Percentiles rank a stretch among this genome's conserved stretches.
These are phyloP conservation scores for Aphanomyces euteiches DNA, from an alignment of 352 stramenopile genomes.

Conservation along the genomic window DNA sequence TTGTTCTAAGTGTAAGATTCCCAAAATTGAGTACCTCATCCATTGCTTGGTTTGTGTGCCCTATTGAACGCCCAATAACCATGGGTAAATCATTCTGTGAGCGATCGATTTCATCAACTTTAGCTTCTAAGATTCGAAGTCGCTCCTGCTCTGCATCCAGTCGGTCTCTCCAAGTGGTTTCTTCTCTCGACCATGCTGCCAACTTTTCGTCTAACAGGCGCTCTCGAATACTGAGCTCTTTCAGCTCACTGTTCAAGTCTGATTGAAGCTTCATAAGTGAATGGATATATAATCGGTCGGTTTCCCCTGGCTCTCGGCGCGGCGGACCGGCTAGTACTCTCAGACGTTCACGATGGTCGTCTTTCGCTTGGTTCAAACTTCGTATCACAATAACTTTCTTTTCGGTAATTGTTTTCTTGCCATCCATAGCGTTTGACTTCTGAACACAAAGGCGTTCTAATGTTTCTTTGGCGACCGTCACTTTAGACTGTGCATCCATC, in stretches of 20 bases:
- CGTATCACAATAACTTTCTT: conserved; percentile 45
- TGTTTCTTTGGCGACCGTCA: conserved; percentile 50
- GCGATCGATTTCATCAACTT: conserved; percentile 30
- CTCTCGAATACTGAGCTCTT: conserved; percentile 10
- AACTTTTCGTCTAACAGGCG: conserved; percentile 35
- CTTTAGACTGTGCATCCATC: conserved; percentile 53
- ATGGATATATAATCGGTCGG: conserved; percentile 52
- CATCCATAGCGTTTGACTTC: conserved; percentile 40
- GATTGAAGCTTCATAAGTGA: conserved; percentile 44
- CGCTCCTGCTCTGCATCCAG: conserved; percentile 38
- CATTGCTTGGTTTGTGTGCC: conserved; percentile 30
- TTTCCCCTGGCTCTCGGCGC: conserved; percentile 54
- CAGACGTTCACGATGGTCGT: conserved; percentile 50
- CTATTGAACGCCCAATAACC: conserved; percentile 56
- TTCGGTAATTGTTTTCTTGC: conserved; percentile 48
- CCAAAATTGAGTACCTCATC: not conserved
- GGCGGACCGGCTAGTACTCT: conserved; percentile 51
- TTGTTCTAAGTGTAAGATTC: not conserved
- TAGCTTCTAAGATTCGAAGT: conserved; percentile 35
- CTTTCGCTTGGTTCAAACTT: conserved; percentile 49
- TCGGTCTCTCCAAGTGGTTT: conserved; percentile 33
- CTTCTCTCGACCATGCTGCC: conserved; percentile 30
- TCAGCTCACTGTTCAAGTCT: conserved; percentile 27
- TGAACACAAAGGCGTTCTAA: conserved; percentile 45
- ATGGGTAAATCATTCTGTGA: conserved; percentile 36